Evolutionary conservation across 345 rosid genomes (phyloP).

Genomic region (Kandelia obovata): DNA sequence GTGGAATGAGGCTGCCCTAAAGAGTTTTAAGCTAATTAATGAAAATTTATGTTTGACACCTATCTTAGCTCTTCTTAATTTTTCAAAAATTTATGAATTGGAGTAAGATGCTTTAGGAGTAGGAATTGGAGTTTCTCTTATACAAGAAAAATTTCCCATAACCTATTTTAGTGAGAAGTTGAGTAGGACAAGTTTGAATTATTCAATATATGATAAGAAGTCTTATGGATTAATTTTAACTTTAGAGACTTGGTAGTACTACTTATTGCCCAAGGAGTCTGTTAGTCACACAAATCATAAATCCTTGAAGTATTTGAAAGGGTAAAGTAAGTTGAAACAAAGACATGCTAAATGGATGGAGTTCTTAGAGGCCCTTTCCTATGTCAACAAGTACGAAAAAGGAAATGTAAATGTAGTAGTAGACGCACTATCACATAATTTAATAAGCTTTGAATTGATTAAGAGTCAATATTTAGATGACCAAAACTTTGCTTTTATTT

Average conservation of each 20-base stretch:
- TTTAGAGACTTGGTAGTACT: not conserved
- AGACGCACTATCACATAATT: not conserved
- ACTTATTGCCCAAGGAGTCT: not conserved
- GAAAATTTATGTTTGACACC: not conserved
- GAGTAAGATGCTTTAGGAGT: not conserved
- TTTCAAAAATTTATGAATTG: not conserved
- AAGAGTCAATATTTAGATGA: not conserved
- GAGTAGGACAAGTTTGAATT: not conserved
- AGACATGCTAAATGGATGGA: too few species aligned
- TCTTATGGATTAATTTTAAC: not conserved
- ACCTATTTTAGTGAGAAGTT: conserved; percentile 1
- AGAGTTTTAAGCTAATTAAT: not conserved
- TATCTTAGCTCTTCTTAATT: not conserved
- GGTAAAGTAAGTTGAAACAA: too few species aligned
- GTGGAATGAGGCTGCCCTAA: not conserved
- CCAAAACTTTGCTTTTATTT: not conserved
- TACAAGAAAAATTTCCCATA: not conserved
- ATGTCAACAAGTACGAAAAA: not conserved
- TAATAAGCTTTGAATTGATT: not conserved
- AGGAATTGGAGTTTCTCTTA: not conserved
- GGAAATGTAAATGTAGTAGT: not conserved
- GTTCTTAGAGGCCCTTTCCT: too few species aligned
- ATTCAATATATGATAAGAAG: not conserved
- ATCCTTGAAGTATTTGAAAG: too few species aligned
- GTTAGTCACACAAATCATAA: not conserved